A percentile compares a stretch with the other conserved stretches of the same genome.
These are phyloP conservation scores for Pochonia chlamydosporia DNA, from an alignment of 2,329 filamentous ascomycete genomes.

Conservation along the genomic window DNA sequence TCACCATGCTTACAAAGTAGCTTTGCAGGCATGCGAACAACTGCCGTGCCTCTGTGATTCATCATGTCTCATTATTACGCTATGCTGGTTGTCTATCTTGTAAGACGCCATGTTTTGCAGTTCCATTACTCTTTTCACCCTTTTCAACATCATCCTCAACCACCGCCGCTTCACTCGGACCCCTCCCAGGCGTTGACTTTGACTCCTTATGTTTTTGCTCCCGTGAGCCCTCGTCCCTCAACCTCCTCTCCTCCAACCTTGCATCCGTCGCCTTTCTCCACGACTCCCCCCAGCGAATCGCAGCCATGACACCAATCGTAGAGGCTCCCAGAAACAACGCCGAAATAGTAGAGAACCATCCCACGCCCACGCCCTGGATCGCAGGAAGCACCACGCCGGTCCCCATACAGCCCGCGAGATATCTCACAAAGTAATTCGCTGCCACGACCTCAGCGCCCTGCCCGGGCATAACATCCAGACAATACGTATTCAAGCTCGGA, in stretches of 20 bases:
- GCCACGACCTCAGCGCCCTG: constrained; percentile 68
- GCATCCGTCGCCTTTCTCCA: constrained; percentile 33
- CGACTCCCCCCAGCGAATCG: constrained; percentile 32
- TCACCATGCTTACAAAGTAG: no score
- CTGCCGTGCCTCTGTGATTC: no score
- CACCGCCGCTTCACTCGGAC: no score
- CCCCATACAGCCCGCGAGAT: constrained; percentile 66
- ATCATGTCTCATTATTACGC: not conserved
- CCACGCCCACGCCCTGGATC: constrained; percentile 68
- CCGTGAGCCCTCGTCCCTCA: not conserved
- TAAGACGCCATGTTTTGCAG: not conserved
- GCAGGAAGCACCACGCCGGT: constrained; percentile 69
- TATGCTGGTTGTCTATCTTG: not conserved
- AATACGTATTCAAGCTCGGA: constrained; percentile 72
- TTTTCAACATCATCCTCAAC: no score
- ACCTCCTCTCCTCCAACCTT: constrained; percentile 10
- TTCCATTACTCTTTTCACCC: not conserved
- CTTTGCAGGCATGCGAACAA: no score
- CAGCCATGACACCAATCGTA: constrained; percentile 28
- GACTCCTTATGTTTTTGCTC: not conserved
- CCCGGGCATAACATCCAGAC: constrained; percentile 70
- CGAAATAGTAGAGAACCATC: constrained; percentile 71
- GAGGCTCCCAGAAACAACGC: constrained; percentile 30
- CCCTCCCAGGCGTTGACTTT: no score
- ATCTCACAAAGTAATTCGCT: constrained; percentile 74